phyloP scores from a whole-genome alignment of 768 basidiomycete genomes.

The Pleurotus platypus region DNA sequence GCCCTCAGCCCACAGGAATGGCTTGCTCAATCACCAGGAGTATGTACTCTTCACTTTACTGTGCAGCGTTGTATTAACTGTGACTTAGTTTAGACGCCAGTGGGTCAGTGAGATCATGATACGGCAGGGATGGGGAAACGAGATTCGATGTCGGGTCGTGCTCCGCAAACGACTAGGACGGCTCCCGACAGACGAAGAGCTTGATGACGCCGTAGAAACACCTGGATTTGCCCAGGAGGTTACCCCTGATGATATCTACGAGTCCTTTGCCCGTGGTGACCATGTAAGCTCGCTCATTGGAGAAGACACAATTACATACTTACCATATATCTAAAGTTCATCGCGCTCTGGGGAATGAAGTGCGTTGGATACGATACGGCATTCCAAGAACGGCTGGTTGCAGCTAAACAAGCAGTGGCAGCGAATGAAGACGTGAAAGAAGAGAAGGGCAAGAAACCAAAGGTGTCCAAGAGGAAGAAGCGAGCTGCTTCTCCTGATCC shows the following conservation, averaged over 20 bases:
- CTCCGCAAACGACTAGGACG: constrained; percentile 21
- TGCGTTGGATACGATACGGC: constrained; percentile 35
- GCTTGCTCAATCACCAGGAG: constrained; percentile 10
- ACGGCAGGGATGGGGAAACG: constrained; percentile 22
- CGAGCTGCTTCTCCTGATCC: background rate
- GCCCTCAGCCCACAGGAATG: constrained; percentile 24
- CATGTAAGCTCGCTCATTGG: constrained; percentile 21
- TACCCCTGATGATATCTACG: constrained; percentile 21
- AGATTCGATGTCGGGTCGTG: constrained; percentile 9
- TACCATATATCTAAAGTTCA: constrained; percentile 14
- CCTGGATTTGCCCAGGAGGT: constrained; percentile 8
- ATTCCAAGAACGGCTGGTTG: constrained; percentile 28
- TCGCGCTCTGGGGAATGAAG: constrained; percentile 35
- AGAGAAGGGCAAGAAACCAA: background rate
- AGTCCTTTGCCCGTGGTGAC: constrained; percentile 23
- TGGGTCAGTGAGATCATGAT: constrained; percentile 25
- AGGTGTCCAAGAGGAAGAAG: background rate
- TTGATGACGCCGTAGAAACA: constrained; percentile 7
- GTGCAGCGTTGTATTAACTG: background rate
- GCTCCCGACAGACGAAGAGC: constrained; percentile 22
- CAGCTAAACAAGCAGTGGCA: background rate
- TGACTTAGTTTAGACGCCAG: constrained; percentile 18
- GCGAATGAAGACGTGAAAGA: background rate
- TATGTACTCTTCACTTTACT: background rate
- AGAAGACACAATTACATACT: background rate